Base-by-base conservation (phyloP, 768 basidiomycete species). In the Dentipellis sp. region DNA sequence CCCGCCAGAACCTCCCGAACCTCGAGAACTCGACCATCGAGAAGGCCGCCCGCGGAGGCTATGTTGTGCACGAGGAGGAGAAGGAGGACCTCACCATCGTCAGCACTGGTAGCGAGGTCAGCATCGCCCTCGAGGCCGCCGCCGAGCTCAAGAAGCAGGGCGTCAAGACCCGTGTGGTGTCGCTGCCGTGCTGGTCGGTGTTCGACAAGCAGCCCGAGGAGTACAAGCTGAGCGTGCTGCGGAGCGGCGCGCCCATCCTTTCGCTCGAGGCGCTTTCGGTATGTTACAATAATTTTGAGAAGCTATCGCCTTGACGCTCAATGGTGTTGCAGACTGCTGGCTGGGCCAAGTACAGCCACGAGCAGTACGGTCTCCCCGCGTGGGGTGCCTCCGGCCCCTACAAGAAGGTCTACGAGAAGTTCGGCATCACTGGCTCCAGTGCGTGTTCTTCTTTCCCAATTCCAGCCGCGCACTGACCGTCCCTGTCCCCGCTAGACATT, bases 331-430 rank as follows among this genome's bases (percentile, higher is more conserved):
- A 66, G 68, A 91, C 91, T 48, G 74, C 80, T 63, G 91, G 92
- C 62, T 97, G 94, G 94, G 78, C 81, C 59, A 87, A 86, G 71
- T 92, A 91, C 76, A 85, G 86, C 62, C 93, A 95, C 67, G 92
- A 94, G 78, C 87, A 89, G 78, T 89, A 75, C 58, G 89, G 88
- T 65, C 68, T 90, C 56, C 63, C 72, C 37, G 78, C 76, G 36
- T 97, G 89, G 87, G 93, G 93, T 67, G 83, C 90, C 14, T 94
- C 92, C 17, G 93, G 88, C 53, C 93, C 94, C 10, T 93, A 91
- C 68, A 78, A 84, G 71, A 80, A 93, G 74, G 87, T 94, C 11
- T 97, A 97, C 69, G 88, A 88, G 74, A 90, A 91, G 71, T 89
- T 91, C 63, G 90, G 88, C 45, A 80, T 93, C 67, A 92, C 91